Base-by-base conservation (phyloP, 805 yeast genomes). In the Hanseniaspora taiwanica region DNA sequence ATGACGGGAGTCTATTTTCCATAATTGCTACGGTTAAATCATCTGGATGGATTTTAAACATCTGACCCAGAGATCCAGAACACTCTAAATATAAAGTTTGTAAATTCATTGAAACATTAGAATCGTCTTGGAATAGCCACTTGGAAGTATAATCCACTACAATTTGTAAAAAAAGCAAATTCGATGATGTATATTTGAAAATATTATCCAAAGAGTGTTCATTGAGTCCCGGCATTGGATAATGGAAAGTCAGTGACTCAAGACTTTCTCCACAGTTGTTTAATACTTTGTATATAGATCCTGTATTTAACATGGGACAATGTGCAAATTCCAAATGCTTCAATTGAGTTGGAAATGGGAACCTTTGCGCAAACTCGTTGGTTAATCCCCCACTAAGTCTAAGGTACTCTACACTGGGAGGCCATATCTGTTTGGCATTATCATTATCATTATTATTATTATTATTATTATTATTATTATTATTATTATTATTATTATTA, bases 371-470 rank as follows among this genome's bases (percentile, higher is more conserved):
- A 56, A 89, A 89, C 36, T 76, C 81, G 51, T 86, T 81, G 1
- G 94, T 74, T 3, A 89, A 76, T 3, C 96, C 96, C 2, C 98
- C 98, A 35, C 94, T 78, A 2, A 89, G 64, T 39, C 89, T 75
- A 34, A 89, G 62, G 50, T 74, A 76, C 54, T 78, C 68, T 37
- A 89, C 60, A 42, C 72, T 74, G 7, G 77, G 72, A 1, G 98
- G 97, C 98, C 98, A 89, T n/a, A n/a, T n/a, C n/a, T n/a, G n/a
- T n/a, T n/a, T n/a, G n/a, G n/a, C n/a, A n/a, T n/a, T n/a, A n/a
- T n/a, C n/a, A n/a, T n/a, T n/a, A n/a, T n/a, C n/a, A n/a, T n/a
- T n/a, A n/a, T n/a, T n/a, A n/a, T n/a, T n/a, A n/a, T n/a, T n/a
- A n/a, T n/a, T n/a, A n/a, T n/a, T n/a, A n/a, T n/a, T n/a, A n/a